phyloP scores from a whole-genome alignment of 139 green algal genomes.

The Picochlorum costavermella region DNA sequence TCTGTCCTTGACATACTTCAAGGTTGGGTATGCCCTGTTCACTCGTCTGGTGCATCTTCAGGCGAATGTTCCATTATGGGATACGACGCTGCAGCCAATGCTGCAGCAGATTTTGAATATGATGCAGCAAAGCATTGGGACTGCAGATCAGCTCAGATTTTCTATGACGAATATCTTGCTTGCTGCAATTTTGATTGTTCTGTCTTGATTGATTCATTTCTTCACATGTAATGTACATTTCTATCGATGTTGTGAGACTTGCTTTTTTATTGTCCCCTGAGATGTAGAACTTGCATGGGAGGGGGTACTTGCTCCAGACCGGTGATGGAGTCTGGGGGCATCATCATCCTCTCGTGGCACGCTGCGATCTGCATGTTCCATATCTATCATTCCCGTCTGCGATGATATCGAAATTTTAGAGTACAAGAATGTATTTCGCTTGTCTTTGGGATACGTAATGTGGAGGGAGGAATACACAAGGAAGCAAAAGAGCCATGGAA shows the following conservation, averaged over 20 bases:
- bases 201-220: neutral
- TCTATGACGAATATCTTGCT: conserved; percentile 6
- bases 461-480: conserved; percentile 41
- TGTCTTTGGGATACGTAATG: conserved; percentile 39
- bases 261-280: too few relatives aligned
- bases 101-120: conserved; percentile 3
- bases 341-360: neutral
- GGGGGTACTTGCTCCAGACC: too few relatives aligned
- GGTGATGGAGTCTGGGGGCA: neutral
- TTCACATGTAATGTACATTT: neutral
- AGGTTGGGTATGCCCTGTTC: conserved; percentile 9
- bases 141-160: conserved; percentile 10
- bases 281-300: too few relatives aligned
- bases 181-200: neutral
- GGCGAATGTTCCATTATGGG: neutral
- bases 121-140: conserved; percentile 8
- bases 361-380: neutral
- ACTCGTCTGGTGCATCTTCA: conserved; percentile 2
- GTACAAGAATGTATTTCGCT: neutral
- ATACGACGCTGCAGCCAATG: neutral
- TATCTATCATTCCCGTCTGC: conserved; percentile 2
- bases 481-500: conserved; percentile 37
- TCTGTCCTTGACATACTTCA: conserved; percentile 2
- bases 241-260: too few relatives aligned
- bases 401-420: conserved; percentile 10